Base-by-base conservation (phyloP, 2,329 filamentous ascomycete genomes). In the Botrytis medusae region DNA sequence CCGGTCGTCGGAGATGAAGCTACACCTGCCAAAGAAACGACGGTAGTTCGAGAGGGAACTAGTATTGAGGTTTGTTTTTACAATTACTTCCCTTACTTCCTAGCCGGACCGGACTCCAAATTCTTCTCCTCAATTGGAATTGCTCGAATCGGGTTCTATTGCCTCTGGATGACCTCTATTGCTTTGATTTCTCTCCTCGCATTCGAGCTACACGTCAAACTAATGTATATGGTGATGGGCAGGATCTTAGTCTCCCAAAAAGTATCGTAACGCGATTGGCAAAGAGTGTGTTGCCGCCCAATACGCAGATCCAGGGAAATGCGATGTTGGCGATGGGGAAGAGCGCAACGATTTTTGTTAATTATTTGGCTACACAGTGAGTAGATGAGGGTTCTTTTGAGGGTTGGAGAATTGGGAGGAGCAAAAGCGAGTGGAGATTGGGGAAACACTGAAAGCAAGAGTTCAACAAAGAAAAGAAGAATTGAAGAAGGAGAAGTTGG, bases 221-320 rank as follows among this genome's bases (percentile, higher is more conserved):
- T 57, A 51, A 68, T 37, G 16, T 2, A 20, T 29, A 9, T 34
- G 14, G n/a, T 46, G n/a, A n/a, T 12, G 51, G 0, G 64, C 72
- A 93, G 90, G 93, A 95, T 80, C 87, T 95, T 73, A 90, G 87
- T 75, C 86, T 96, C 22, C 93, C 93, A 46, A 94, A 93, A 80
- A 94, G 92, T 10, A 94, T 95, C 83, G 91, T 95, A 77, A 92
- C 92, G 71, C 87, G 93, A 71, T 86, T 96, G 48, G 92, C 92
- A 59, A 95, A 95, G 83, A 91, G 92, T 59, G 92, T 93, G 9
- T 84, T 96, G 8, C 93, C 93, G 0, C 87, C 92, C 9, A 94
- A 94, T 80, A 95, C 93, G 8, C 92, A 94, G 82, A 93, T 95
- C 67, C 92, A 95, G 81, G 93, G 91, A 79, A 94, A 94, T 83